Percentiles rank a stretch among this genome's conserved stretches.
phyloP scores from a whole-genome alignment of 345 rosid genomes.

The Turnera subulata region DNA sequence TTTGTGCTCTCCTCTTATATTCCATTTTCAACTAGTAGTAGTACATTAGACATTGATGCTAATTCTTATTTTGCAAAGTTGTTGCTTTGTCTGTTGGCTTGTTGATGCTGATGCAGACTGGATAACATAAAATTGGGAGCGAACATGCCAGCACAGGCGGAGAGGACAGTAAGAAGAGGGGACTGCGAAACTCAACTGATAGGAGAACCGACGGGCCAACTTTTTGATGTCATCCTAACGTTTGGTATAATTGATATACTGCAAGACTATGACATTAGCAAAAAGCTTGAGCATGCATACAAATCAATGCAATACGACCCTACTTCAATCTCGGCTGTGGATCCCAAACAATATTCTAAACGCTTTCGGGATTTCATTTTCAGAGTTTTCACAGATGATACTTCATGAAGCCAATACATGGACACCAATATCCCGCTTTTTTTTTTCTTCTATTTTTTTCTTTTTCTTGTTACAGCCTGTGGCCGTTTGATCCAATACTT shows the following conservation, averaged over 20 bases:
- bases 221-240: constrained; percentile 62
- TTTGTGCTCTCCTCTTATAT: too few relatives aligned
- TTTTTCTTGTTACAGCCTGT: too few relatives aligned
- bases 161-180: constrained; percentile 64
- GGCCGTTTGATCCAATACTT: constrained; percentile 19
- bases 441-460: too few relatives aligned
- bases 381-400: constrained; percentile 75
- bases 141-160: constrained; percentile 74
- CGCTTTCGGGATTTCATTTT: constrained; percentile 89
- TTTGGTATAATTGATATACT: constrained; percentile 94
- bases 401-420: constrained; percentile 15
- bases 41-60: background rate
- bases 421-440: background rate
- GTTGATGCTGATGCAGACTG: constrained; percentile 42
- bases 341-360: constrained; percentile 87
- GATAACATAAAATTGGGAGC: constrained; percentile 65
- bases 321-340: constrained; percentile 95
- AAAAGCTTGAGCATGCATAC: constrained; percentile 98
- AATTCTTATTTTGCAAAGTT: background rate
- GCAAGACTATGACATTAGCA: constrained; percentile 97
- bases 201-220: constrained; percentile 87
- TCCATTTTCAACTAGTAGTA: background rate
- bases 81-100: background rate
- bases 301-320: constrained; percentile 96
- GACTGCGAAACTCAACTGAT: constrained; percentile 65